These are phyloP conservation scores for Sarocladium kiliense DNA, from an alignment of 2,329 filamentous ascomycete species.

Conservation along the genomic window DNA sequence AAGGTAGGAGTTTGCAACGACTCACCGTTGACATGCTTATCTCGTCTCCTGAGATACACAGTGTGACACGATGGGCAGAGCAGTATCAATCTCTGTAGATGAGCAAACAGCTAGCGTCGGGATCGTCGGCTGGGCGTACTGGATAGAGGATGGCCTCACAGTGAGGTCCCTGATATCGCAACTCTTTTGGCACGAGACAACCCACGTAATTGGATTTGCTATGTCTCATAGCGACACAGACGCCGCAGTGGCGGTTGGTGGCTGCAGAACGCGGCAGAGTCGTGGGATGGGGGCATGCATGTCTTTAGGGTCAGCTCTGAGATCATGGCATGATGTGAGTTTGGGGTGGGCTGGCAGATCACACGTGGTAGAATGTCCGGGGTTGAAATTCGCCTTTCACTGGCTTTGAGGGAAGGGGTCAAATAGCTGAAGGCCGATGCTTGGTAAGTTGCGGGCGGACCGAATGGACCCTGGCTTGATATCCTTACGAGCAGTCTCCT, in stretches of 20 bases:
- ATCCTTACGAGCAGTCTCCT: too few relatives aligned
- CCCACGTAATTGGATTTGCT: background rate
- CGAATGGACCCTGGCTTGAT: too few relatives aligned
- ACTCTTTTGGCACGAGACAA: background rate
- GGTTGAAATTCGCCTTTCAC: background rate
- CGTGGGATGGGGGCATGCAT: background rate
- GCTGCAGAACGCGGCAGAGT: constrained; percentile 1
- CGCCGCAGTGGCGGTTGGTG: background rate
- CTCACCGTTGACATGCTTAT: background rate
- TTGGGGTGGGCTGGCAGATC: background rate
- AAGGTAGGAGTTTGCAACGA: too few relatives aligned
- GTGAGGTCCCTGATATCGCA: too few relatives aligned
- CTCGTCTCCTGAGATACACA: background rate
- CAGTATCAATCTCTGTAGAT: too few relatives aligned
- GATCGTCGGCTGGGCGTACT: background rate
- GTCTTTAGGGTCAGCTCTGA: background rate
- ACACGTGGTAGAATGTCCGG: background rate
- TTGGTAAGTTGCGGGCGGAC: too few relatives aligned
- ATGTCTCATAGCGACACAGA: background rate
- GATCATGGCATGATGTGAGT: background rate
- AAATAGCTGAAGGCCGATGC: too few relatives aligned
- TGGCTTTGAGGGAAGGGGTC: too few relatives aligned
- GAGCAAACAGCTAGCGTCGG: background rate
- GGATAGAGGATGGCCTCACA: too few relatives aligned
- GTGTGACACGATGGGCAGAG: too few relatives aligned